Evolutionary conservation across 164 flowering plant genomes (phyloP).

Genomic region (Magnolia officinalis): DNA sequence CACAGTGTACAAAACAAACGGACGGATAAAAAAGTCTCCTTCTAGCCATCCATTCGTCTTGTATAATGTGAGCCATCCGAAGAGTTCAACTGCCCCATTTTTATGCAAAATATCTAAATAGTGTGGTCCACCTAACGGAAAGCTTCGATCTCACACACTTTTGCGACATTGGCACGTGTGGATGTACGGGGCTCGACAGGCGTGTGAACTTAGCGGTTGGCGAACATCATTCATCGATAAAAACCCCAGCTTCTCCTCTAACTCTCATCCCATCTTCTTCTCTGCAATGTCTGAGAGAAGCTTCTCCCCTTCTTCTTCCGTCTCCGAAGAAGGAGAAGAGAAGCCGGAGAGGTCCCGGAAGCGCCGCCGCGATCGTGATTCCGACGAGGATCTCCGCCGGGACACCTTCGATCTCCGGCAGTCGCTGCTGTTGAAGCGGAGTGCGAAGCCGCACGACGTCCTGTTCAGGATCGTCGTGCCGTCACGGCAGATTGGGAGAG

Average conservation of each 20-base stretch:
- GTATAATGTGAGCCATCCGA: too few relatives aligned
- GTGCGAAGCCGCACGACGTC: slow-evolving; percentile 1
- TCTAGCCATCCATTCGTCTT: too few relatives aligned
- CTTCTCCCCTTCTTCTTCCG: slow-evolving; percentile 3
- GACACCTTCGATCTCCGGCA: background rate
- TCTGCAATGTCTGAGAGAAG: slow-evolving; percentile 7
- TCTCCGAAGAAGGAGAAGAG: slow-evolving; percentile 9
- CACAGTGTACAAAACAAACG: too few relatives aligned
- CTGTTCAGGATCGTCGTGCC: slow-evolving; percentile 35
- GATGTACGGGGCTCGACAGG: too few relatives aligned
- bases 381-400: slow-evolving; percentile 3
- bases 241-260: background rate
- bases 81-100: too few relatives aligned
- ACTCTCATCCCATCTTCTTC: background rate
- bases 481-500: slow-evolving; percentile 78
- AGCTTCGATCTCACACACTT: too few relatives aligned
- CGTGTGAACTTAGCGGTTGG: too few relatives aligned
- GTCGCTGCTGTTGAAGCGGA: slow-evolving; percentile 1
- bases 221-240: too few relatives aligned
- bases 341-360: slow-evolving; percentile 20
- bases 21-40: too few relatives aligned
- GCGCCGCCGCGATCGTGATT: slow-evolving; percentile 40
- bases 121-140: too few relatives aligned
- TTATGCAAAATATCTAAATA: too few relatives aligned
- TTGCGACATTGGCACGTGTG: too few relatives aligned